A percentile compares a stretch with the other conserved stretches of the same genome.
phyloP scores from a whole-genome alignment of 2,329 filamentous ascomycete species.

The Geosmithia morbida region DNA sequence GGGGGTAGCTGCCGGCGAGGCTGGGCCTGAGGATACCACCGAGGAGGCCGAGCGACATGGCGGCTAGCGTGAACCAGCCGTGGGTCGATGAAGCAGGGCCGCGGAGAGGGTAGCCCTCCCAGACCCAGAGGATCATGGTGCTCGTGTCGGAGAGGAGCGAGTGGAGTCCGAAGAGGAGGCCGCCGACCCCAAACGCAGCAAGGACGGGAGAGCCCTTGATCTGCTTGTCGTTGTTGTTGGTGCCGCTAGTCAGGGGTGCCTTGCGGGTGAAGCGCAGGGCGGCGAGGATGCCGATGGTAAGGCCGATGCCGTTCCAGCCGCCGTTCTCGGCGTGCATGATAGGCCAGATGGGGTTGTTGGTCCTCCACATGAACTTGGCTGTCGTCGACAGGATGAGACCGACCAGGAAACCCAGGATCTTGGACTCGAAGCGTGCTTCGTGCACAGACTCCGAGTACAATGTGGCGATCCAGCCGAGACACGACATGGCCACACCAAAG shows the following conservation, averaged over 20 bases:
- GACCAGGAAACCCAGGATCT: constrained; percentile 65
- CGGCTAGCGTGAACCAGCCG: constrained; percentile 70
- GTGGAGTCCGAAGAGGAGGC: constrained; percentile 78
- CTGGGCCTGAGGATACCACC: constrained; percentile 61
- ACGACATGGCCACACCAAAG: constrained; percentile 67
- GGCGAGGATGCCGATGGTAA: constrained; percentile 62
- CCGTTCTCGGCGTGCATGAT: constrained; percentile 83
- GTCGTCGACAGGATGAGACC: constrained; percentile 77
- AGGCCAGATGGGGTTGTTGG: constrained; percentile 95
- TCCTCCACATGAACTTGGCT: constrained; percentile 83
- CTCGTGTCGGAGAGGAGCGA: constrained; percentile 92
- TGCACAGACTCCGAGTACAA: constrained; percentile 67
- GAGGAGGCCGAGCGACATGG: constrained; percentile 72
- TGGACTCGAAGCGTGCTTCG: constrained; percentile 62
- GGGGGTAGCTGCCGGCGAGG: constrained; percentile 62
- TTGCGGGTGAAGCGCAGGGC: constrained; percentile 61
- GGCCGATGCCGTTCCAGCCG: constrained; percentile 77
- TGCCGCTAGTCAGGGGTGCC: constrained; percentile 31
- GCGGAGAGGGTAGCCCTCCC: constrained; percentile 87
- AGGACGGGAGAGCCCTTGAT: constrained; percentile 53
- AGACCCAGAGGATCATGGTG: constrained; percentile 97
- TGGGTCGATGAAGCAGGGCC: constrained; percentile 85
- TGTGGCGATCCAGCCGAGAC: constrained; percentile 71
- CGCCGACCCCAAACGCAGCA: constrained; percentile 65
- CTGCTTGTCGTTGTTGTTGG: constrained; percentile 18